Percentiles rank a stretch among this genome's conserved stretches.
phyloP scores from a whole-genome alignment of 495 filamentous ascomycete species.

The Daldinia loculata region DNA sequence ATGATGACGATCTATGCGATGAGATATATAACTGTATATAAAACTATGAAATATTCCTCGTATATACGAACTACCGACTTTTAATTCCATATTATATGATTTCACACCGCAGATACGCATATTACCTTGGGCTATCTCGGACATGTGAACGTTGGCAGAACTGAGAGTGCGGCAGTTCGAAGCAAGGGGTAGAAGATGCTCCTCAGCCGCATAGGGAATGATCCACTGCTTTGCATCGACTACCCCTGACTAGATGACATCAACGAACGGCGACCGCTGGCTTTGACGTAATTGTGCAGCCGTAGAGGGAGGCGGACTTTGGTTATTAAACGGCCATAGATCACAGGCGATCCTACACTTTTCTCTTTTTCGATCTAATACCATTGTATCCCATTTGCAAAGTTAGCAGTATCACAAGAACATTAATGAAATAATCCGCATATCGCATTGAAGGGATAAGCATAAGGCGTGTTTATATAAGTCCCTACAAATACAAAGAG shows the following conservation, averaged over 20 bases:
- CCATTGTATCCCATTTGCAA: too few species aligned
- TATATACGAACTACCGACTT: neutral
- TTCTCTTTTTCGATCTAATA: neutral
- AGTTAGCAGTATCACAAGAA: too few species aligned
- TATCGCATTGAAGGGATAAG: neutral
- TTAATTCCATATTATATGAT: neutral
- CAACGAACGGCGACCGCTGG: slow-evolving; percentile 16
- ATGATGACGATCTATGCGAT: neutral
- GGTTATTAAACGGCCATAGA: neutral
- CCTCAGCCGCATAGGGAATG: neutral
- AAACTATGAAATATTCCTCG: neutral
- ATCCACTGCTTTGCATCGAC: slow-evolving; percentile 9
- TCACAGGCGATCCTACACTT: neutral
- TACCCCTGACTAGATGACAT: slow-evolving; percentile 41
- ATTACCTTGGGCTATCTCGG: neutral
- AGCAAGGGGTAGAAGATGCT: slow-evolving; percentile 5
- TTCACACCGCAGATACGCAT: neutral
- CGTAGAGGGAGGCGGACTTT: neutral
- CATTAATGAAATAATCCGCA: neutral
- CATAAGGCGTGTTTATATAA: neutral
- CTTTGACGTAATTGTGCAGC: slow-evolving; percentile 26
- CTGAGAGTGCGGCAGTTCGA: neutral
- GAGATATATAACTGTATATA: neutral
- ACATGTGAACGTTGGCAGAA: neutral
- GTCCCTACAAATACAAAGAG: neutral